Conservation (phyloP, 1,284 basidiomycete genomes). For the Bondarzewia mesenterica region DNA sequence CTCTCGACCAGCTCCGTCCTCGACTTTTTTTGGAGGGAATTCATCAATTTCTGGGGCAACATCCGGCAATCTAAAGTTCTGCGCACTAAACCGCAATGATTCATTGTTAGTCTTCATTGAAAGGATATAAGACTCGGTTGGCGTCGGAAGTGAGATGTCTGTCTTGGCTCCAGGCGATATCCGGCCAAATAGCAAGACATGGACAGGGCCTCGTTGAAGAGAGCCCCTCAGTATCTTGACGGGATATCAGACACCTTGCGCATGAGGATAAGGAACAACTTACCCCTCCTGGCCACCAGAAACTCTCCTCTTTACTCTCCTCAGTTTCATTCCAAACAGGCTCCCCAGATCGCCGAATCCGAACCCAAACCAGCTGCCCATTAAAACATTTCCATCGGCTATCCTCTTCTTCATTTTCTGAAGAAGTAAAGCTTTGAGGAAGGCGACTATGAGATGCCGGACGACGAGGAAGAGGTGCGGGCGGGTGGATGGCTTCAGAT, state of each 20-base stretch:
- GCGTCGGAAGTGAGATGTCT: conserved; percentile 10
- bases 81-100: conserved; percentile 20
- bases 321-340: conserved; percentile 9
- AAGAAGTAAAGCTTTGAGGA: background rate
- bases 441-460: background rate
- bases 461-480: too few species aligned
- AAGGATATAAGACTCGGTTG: conserved; percentile 17
- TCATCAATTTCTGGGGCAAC: background rate
- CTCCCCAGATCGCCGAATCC: conserved; percentile 19
- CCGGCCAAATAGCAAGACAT: conserved; percentile 7
- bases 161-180: conserved; percentile 11
- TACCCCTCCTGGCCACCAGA: conserved; percentile 34
- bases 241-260: background rate
- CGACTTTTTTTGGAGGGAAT: conserved; percentile 21
- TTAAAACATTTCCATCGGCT: background rate
- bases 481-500: too few species aligned
- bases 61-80: conserved; percentile 10
- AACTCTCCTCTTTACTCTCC: conserved; percentile 12
- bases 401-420: background rate
- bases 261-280: conserved; percentile 2
- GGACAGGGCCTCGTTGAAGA: conserved; percentile 5
- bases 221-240: conserved; percentile 6
- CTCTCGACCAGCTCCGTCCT: conserved; percentile 20
- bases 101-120: conserved; percentile 17
- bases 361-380: conserved; percentile 27